Percentiles rank a stretch among this genome's conserved stretches.
phyloP scores from a whole-genome alignment of 805 yeast species.

The Lachancea fermentati region DNA sequence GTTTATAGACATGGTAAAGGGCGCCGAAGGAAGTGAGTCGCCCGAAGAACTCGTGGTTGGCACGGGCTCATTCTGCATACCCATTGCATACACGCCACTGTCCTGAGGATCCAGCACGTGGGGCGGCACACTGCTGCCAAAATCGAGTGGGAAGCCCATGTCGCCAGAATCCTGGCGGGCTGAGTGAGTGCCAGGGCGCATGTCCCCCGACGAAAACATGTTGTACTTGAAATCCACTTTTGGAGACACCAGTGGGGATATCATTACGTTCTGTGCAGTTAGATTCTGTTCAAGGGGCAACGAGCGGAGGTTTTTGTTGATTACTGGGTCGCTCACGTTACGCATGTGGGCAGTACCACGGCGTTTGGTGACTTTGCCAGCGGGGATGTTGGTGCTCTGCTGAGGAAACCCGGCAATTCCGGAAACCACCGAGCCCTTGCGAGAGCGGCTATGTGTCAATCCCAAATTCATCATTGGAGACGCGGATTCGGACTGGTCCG shows the following conservation, averaged over 20 bases:
- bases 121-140: slow-evolving; percentile 2
- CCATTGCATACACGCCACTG: slow-evolving; percentile 1
- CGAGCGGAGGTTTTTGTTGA: neutral
- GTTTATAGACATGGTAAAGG: slow-evolving; percentile 8
- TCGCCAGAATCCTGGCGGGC: neutral
- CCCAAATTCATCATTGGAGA: slow-evolving; percentile 3
- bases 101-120: slow-evolving; percentile 3
- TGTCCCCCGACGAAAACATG: slow-evolving; percentile 9
- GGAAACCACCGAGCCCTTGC: slow-evolving; percentile 2
- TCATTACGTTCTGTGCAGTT: neutral
- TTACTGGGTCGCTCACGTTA: slow-evolving; percentile 6
- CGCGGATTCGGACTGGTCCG: slow-evolving; percentile 4
- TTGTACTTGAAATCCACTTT: slow-evolving; percentile 14
- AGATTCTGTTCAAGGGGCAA: neutral
- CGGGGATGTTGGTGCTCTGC: slow-evolving; percentile 3
- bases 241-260: slow-evolving; percentile 7
- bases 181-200: neutral
- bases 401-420: slow-evolving; percentile 1
- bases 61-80: slow-evolving; percentile 1
- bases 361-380: slow-evolving; percentile 8
- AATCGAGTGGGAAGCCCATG: slow-evolving; percentile 3
- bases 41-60: neutral
- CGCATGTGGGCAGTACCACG: slow-evolving; percentile 7
- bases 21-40: neutral
- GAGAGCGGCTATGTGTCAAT: neutral